phyloP scores from a whole-genome alignment of 257 asterid genomes.

The Nicotiana obtusifolia region DNA sequence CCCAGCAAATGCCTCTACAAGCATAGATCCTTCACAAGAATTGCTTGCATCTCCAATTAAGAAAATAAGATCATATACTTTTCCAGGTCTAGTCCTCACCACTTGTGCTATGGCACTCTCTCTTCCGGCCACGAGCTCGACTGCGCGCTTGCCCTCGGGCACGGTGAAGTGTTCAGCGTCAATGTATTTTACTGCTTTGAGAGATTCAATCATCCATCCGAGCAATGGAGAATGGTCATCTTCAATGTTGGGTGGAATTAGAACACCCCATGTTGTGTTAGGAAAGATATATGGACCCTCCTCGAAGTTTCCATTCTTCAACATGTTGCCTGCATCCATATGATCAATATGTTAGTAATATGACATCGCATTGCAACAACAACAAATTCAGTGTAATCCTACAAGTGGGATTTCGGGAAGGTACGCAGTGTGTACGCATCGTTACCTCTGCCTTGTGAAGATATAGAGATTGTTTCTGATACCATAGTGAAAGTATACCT shows the following conservation, averaged over 20 bases:
- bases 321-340: conserved; percentile 8
- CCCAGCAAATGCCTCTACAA: conserved; percentile 24
- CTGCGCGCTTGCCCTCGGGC: conserved; percentile 11
- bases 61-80: conserved; percentile 8
- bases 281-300: conserved; percentile 17
- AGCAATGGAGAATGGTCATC: conserved; percentile 16
- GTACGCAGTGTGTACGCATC: too few species aligned
- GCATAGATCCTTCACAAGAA: conserved; percentile 19
- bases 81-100: conserved; percentile 20
- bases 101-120: conserved; percentile 25
- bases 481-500: neutral
- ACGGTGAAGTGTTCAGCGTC: conserved; percentile 19
- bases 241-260: conserved; percentile 18
- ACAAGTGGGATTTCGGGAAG: accelerated
- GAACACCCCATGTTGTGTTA: conserved; percentile 18
- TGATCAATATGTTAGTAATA: neutral
- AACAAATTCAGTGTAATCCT: accelerated
- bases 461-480: too few species aligned
- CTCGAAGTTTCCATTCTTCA: conserved; percentile 19
- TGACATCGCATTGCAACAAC: neutral
- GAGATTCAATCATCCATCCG: conserved; percentile 23
- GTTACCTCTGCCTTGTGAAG: too few species aligned
- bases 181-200: conserved; percentile 23
- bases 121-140: conserved; percentile 19
- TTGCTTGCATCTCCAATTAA: conserved; percentile 21